These are phyloP conservation scores for Euphorbia pulcherrima DNA, from an alignment of 345 rosid genomes.

Conservation along the genomic window DNA sequence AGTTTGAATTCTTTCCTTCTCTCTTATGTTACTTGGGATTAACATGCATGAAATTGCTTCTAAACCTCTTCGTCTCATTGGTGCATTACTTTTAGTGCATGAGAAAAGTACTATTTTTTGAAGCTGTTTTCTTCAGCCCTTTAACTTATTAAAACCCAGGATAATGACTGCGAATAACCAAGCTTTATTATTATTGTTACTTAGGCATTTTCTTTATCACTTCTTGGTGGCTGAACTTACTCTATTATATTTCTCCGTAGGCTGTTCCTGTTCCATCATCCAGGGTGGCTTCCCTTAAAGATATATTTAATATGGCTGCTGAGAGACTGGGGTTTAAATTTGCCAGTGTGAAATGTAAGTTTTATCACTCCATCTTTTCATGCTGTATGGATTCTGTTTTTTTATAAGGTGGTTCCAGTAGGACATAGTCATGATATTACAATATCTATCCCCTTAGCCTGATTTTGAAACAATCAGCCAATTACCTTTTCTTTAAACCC, in stretches of 20 bases:
- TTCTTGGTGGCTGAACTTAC: not conserved
- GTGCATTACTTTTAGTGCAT: not conserved
- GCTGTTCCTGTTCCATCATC: constrained; percentile 78
- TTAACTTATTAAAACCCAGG: not conserved
- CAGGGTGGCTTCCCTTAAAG: constrained; percentile 50
- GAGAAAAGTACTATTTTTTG: not conserved
- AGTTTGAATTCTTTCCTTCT: not conserved
- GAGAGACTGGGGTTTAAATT: constrained; percentile 84
- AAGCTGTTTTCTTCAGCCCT: not conserved
- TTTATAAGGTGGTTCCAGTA: not conserved
- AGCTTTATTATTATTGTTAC: not conserved
- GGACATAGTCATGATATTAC: not conserved
- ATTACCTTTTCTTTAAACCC: not conserved
- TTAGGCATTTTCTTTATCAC: not conserved
- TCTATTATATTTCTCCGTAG: constrained; percentile 32
- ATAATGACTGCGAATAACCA: not conserved
- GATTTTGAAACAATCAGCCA: not conserved
- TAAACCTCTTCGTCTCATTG: not conserved
- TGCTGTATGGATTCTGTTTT: constrained; percentile 3
- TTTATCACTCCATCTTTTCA: not conserved
- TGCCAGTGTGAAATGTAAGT: constrained; percentile 53
- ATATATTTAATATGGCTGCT: constrained; percentile 73
- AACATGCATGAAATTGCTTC: not conserved
- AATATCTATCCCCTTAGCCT: not conserved
- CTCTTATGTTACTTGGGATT: not conserved